Base-by-base conservation (phyloP, 2,329 filamentous ascomycete genomes). In the Aspergillus tanneri region DNA sequence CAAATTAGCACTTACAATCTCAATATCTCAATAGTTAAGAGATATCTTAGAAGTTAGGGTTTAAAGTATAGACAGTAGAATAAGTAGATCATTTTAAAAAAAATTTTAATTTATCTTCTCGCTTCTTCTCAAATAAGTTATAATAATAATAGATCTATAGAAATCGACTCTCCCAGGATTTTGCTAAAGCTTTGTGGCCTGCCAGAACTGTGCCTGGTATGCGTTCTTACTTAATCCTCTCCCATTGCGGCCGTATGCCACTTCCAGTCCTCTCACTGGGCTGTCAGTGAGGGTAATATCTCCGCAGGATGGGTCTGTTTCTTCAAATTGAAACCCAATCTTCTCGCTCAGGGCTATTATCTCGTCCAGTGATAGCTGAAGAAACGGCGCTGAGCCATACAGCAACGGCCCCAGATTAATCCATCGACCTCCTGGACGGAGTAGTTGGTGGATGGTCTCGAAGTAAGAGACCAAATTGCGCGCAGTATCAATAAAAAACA, bases 401-500 rank as follows among this genome's bases (percentile, higher is more conserved):
- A 83, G 61, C 7, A 83, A 54, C 0, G 80, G 80, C 0, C 79
- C 80, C 0, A 82, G 70, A 41, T 83, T 83, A 19, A 83, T 63
- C 80, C 80, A 82, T 27, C 69, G 60, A 0, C 79, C 80, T 0
- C 77, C 78, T 0, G 62, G 59, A 35, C 66, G 71, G 2, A 83
- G 67, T 0, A 79, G 55, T 0, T 60, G 61, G 41, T 76, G 68
- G 35, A 82, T 82, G 0, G 73, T 80, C 27, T 82, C 77, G 5
- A 83, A 67, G 50, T 83, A 83, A 0, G 58, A 65, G 59, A 81
- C 70, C 1, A 82, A 60, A 45, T 83, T 83, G 0, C 78, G 72
- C 0, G 80, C 80, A 0, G 80, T 83, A 56, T 83, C 80, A 53
- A 83, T 82, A 63, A 83, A 83, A 64, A 82, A 83, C 35, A 81